Evolutionary conservation across 129 eudicot species (phyloP), one percentile per base, ranked within the genome.

Genomic region (Logfia minima): DNA sequence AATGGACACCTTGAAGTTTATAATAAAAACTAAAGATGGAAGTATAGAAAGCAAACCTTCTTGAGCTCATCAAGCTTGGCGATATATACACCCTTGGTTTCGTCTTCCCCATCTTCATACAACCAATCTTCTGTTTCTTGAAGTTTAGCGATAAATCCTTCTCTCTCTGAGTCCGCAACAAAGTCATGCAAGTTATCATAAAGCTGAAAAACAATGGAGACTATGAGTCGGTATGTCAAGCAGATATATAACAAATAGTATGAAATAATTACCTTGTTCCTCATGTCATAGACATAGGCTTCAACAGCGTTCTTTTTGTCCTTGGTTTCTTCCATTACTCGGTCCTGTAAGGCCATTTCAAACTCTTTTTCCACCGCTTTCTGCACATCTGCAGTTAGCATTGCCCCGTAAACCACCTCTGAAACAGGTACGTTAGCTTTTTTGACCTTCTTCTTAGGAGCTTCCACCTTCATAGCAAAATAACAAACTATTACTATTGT

Each of bases 81-180:
- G 71, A 85, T 56, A 69, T 92, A 92, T 0, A 92, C 96, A 3
- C 96, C 96, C 76, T 88, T 90, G 4, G 97, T 93, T 79, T 93
- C 98, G 68, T 93, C 98, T 81, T 93, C 98, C 1, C 98, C 98
- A 19, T 90, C 98, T 85, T 90, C 98, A 80, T 93, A 93, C 85
- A 93, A 83, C 98, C 98, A 93, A 70, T 93, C 98, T 86, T 93
- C 98, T 24, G 87, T 89, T 74, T 88, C 86, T 75, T 93, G 98
- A 76, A 93, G 98, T 68, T 71, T 83, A 55, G 84, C 76, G 58
- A 83, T 75, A 41, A 93, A 84, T 68, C 70, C 87, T 17, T 94
- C 98, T 64, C 82, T 91, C 67, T 94, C 97, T 21, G 96, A 62
- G 2, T 80, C 97, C 5, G 92, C 82, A 13, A 91, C 90, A 72